Conservation (phyloP, 306 rosid genomes). For the Fagus crenata region DNA sequence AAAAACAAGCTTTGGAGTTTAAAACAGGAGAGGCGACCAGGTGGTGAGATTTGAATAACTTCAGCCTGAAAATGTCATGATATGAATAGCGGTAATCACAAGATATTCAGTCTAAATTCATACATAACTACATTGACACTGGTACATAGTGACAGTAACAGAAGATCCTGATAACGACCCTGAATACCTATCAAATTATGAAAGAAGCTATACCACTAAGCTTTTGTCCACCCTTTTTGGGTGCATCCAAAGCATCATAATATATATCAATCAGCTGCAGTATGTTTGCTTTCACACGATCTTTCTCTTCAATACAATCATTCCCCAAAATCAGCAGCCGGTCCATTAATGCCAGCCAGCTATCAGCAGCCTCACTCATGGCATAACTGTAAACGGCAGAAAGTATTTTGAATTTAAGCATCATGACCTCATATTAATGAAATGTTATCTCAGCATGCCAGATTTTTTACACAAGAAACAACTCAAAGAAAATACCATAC, state of each 20-base stretch:
- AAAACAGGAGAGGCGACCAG: background rate
- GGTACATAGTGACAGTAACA: background rate
- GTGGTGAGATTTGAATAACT: background rate
- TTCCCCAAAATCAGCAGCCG: conserved; percentile 43
- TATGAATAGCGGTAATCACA: background rate
- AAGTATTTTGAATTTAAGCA: too few species aligned
- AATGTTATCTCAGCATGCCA: too few species aligned
- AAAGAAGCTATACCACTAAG: conserved; percentile 43
- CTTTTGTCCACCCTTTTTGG: conserved; percentile 63
- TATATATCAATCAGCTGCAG: conserved; percentile 55
- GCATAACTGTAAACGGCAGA: too few species aligned
- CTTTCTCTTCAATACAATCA: conserved; percentile 31
- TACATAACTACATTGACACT: background rate
- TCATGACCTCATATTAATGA: too few species aligned
- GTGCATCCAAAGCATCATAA: conserved; percentile 75
- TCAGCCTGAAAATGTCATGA: background rate
- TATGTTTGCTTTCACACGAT: conserved; percentile 39
- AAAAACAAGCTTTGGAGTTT: background rate
- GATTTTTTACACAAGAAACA: background rate
- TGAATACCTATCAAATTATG: background rate
- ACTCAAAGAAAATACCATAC: too few species aligned
- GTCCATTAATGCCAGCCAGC: conserved; percentile 78
- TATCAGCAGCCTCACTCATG: conserved; percentile 51
- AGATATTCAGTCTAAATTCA: background rate
- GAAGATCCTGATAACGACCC: too few species aligned